A percentile compares a stretch with the other conserved stretches of the same genome.
These are phyloP conservation scores for Lentinula novae-zelandiae DNA, from an alignment of 1,284 basidiomycete genomes.

Conservation along the genomic window DNA sequence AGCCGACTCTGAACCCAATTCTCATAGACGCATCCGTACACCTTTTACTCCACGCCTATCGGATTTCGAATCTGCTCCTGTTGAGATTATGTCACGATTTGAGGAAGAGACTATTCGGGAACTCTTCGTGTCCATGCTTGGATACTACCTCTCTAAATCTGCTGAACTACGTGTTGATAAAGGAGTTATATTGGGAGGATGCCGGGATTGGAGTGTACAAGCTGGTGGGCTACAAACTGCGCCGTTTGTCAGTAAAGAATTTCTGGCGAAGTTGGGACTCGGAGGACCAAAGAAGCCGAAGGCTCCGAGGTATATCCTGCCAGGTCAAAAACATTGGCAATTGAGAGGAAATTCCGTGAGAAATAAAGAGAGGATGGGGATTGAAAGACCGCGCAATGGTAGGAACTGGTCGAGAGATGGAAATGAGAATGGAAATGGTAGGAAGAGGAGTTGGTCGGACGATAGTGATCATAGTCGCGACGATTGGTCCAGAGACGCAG, in stretches of 20 bases:
- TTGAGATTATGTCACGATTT: constrained; percentile 35
- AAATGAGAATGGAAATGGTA: background rate
- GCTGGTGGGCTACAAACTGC: constrained; percentile 46
- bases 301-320: background rate
- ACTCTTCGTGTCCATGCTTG: constrained; percentile 69
- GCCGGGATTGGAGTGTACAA: constrained; percentile 63
- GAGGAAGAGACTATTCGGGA: constrained; percentile 59
- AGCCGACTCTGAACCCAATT: constrained; percentile 38
- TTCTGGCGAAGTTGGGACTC: constrained; percentile 39
- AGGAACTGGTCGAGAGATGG: too few relatives aligned
- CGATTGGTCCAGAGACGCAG: background rate
- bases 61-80: constrained; percentile 29
- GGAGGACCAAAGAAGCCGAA: background rate
- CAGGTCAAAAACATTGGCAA: background rate
- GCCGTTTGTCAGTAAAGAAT: constrained; percentile 44
- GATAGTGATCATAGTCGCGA: background rate
- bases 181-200: constrained; percentile 52
- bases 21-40: background rate
- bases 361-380: background rate
- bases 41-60: constrained; percentile 22
- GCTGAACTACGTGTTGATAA: constrained; percentile 47
- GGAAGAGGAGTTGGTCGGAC: background rate
- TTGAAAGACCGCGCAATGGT: too few relatives aligned
- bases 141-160: constrained; percentile 68
- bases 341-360: background rate